Evolutionary conservation across 148 eudicot species (phyloP).

Genomic region (Vaccinium vitisidaea): DNA sequence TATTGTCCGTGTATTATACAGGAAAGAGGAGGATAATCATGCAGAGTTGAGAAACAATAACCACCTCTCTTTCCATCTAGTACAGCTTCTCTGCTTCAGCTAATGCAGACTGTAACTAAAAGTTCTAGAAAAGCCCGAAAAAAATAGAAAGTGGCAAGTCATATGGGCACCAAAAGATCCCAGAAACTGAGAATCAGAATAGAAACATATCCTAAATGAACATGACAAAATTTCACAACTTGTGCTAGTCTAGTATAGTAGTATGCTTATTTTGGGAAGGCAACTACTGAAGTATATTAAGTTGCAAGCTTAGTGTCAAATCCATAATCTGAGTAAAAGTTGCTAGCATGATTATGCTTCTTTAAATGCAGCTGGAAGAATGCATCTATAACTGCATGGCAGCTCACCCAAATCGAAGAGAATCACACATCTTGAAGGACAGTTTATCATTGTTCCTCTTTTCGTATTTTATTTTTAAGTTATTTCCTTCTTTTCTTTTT

Average conservation of each 20-base stretch:
- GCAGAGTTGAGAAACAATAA: neutral
- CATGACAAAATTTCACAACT: neutral
- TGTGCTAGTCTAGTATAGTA: neutral
- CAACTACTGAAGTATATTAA: neutral
- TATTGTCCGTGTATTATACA: neutral
- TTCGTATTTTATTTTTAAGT: neutral
- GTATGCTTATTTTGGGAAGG: neutral
- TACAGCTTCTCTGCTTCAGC: conserved; percentile 38
- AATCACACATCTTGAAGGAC: neutral
- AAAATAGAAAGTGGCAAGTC: neutral
- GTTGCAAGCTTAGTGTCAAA: neutral
- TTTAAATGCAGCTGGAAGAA: neutral
- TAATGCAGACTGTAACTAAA: conserved; percentile 34
- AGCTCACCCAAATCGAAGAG: neutral
- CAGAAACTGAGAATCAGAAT: neutral
- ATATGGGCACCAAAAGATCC: neutral
- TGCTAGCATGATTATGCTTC: neutral
- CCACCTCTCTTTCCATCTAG: conserved; percentile 50
- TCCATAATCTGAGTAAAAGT: neutral
- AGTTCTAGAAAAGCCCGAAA: neutral
- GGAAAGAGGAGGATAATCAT: neutral
- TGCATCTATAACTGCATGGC: neutral
- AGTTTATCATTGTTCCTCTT: neutral
- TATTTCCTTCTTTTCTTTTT: neutral
- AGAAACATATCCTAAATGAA: neutral